Base-by-base conservation (phyloP, 176 grass and related monocot species). In the Paspalum notatum region DNA sequence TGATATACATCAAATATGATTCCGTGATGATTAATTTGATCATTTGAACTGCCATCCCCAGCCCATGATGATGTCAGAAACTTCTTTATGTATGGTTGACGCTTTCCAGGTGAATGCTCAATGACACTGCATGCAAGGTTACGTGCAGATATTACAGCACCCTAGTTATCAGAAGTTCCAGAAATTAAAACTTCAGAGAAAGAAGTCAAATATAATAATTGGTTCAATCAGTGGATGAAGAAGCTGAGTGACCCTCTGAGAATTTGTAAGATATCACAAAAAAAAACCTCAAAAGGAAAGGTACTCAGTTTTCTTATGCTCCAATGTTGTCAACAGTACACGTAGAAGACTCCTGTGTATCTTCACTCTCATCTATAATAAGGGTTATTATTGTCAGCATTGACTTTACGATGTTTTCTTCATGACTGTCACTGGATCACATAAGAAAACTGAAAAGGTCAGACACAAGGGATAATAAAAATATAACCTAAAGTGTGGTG, bases 301-400 rank as follows among this genome's bases (percentile, higher is more conserved):
- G 41, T 26, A 71, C 97, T 96, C 68, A 80, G 67, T 89, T 87
- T 85, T 91, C 86, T 86, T 91, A 74, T 71, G 83, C 12, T 89
- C 93, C 81, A 99, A 84, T 80, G 93, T 82, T 82, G 97, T 96
- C 74, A 99, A 74, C 15, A 96, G 73, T 44, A 83, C 85, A 77
- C 16, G 80, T 71, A 99, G 77, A 86, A 99, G 82, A 80, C 66
- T 96, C 91, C 49, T 99, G 87, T 90, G 93, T 86, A 71, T 89
- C 82, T 74, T 99, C 97, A 61, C 93, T 96, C 76, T 99, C 97
- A 77, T 99, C 93, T 78, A 99, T 74, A 88, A 96, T 99, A 50
- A 96, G 93, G 20, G 83, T 75, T 91, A 99, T 96, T 72, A 96
- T 96, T 81, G 88, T 93, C 89, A 96, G 89, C 93, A 96, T 99